phyloP scores from a whole-genome alignment of 2,329 filamentous ascomycete genomes.

The Allantophomopsis lycopodina region DNA sequence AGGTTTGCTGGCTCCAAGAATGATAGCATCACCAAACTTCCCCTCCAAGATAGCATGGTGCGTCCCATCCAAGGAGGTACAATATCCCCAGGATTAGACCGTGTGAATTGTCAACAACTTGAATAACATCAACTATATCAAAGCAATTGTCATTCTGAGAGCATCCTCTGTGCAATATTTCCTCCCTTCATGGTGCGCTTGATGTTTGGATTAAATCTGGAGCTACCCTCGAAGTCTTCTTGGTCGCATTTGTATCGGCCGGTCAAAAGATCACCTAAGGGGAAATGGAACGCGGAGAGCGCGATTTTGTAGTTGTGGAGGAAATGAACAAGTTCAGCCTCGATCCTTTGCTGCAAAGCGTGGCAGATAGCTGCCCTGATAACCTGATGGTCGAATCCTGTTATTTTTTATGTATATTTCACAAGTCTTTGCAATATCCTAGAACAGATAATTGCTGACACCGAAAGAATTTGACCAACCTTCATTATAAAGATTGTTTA shows the following conservation, averaged over 20 bases:
- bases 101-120: conserved; percentile 33
- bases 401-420: conserved; percentile 11
- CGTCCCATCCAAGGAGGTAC: conserved; percentile 54
- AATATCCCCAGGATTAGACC: conserved; percentile 57
- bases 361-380: conserved; percentile 17
- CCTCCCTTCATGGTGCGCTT: conserved; percentile 16
- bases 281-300: conserved; percentile 33
- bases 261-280: conserved; percentile 28
- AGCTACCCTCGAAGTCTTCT: conserved; percentile 16
- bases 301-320: conserved; percentile 44
- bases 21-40: conserved; percentile 38
- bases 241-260: conserved; percentile 16
- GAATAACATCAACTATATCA: conserved; percentile 25
- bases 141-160: conserved; percentile 30
- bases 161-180: conserved; percentile 18
- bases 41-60: conserved; percentile 52
- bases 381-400: conserved; percentile 15
- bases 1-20: conserved; percentile 42
- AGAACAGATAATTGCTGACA: conserved; percentile 29
- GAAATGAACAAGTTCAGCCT: conserved; percentile 41
- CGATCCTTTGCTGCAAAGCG: conserved; percentile 29
- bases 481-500: conserved; percentile 29
- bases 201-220: conserved; percentile 24
- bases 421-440: conserved; percentile 25
- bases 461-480: conserved; percentile 28